Evolutionary conservation across 768 basidiomycete genomes (phyloP).

Genomic region (Kwoniella newhampshirensis): DNA sequence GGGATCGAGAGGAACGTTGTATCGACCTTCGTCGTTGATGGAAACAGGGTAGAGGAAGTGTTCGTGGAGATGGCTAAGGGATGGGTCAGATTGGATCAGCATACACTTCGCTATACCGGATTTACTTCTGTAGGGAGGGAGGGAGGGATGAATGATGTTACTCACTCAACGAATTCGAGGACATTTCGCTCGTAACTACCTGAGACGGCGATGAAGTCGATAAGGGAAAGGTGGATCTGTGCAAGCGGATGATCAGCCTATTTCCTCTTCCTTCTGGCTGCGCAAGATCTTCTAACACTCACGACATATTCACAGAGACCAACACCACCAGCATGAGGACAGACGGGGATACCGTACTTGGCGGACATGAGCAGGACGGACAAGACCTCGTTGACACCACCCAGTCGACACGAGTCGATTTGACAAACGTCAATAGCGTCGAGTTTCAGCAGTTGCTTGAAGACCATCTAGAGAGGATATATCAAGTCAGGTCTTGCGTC

Average conservation of each 20-base stretch:
- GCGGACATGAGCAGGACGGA: conserved; percentile 85
- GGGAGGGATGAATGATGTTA: not conserved
- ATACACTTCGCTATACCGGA: no score
- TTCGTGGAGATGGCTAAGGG: conserved; percentile 73
- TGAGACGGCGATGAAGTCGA: conserved; percentile 89
- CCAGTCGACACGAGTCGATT: conserved; percentile 90
- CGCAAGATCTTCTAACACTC: conserved; percentile 14
- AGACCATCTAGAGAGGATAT: conserved; percentile 57
- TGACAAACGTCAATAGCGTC: conserved; percentile 93
- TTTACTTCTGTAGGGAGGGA: not conserved
- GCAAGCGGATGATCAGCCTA: not conserved
- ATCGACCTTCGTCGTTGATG: conserved; percentile 78
- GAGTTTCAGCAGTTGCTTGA: conserved; percentile 84
- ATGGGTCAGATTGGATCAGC: conserved; percentile 60
- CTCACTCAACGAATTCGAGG: conserved; percentile 60
- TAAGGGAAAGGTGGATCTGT: conserved; percentile 62
- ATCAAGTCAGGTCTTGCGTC: no score
- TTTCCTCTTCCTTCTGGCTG: not conserved
- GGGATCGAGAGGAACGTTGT: conserved; percentile 77
- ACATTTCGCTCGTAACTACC: conserved; percentile 93
- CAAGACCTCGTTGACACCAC: conserved; percentile 91
- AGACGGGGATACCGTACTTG: conserved; percentile 84
- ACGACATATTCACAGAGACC: conserved; percentile 91
- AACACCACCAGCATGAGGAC: conserved; percentile 93
- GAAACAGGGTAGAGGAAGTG: conserved; percentile 86